Percentiles rank a stretch among this genome's conserved stretches.
Evolutionary conservation across 768 basidiomycete genomes (phyloP).

Genomic region (Rhizopogon salebrosus): DNA sequence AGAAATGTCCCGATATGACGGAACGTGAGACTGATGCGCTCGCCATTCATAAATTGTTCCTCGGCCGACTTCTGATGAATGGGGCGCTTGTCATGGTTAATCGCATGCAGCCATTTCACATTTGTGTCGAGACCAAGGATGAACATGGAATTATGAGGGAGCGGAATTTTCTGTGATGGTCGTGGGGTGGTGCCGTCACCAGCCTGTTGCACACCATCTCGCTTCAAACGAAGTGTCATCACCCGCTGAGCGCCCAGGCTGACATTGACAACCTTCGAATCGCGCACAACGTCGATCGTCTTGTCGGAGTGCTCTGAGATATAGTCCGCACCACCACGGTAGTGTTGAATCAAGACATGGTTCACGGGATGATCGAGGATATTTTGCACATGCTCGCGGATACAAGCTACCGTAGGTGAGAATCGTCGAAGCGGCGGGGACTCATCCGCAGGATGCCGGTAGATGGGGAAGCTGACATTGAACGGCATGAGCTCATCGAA

Average conservation of each 20-base stretch:
- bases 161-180: constrained; percentile 56
- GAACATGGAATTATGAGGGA: constrained; percentile 82
- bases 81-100: constrained; percentile 72
- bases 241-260: constrained; percentile 72
- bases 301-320: constrained; percentile 88
- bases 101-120: constrained; percentile 68
- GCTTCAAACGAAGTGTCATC: constrained; percentile 72
- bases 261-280: constrained; percentile 75
- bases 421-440: constrained; percentile 65
- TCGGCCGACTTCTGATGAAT: constrained; percentile 42
- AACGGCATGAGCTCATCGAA: neutral
- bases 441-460: constrained; percentile 78
- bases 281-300: constrained; percentile 73
- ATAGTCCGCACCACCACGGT: constrained; percentile 74
- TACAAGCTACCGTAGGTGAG: constrained; percentile 60
- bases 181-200: constrained; percentile 26
- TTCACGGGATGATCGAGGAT: constrained; percentile 65
- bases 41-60: constrained; percentile 54
- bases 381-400: constrained; percentile 58
- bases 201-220: constrained; percentile 30
- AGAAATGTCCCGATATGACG: constrained; percentile 75
- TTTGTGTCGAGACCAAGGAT: constrained; percentile 75
- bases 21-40: constrained; percentile 77
- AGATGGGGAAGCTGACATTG: constrained; percentile 59
- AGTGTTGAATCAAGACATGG: constrained; percentile 79